Evolutionary conservation across 495 filamentous ascomycete species (phyloP).

Genomic region (Annulohypoxylon maeteangense): DNA sequence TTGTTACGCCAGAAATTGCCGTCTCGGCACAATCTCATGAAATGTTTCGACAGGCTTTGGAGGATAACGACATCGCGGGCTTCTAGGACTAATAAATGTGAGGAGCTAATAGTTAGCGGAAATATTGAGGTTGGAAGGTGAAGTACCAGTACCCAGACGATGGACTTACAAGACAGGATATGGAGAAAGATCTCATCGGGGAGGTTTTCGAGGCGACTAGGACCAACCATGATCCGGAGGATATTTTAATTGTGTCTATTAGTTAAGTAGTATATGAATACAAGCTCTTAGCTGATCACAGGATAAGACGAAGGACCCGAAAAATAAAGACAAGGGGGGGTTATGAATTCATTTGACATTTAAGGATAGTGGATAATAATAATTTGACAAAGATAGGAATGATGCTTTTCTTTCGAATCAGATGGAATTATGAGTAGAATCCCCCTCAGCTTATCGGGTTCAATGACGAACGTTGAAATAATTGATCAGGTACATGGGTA

Average conservation of each 20-base stretch:
- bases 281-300: conserved; percentile 3
- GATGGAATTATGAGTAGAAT: conserved; percentile 14
- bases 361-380: background rate
- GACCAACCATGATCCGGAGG: conserved; percentile 31
- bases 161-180: conserved; percentile 74
- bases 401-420: conserved; percentile 21
- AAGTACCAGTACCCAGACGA: too few species aligned
- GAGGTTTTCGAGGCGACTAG: conserved; percentile 59
- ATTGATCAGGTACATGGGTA: conserved; percentile 17
- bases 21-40: conserved; percentile 77
- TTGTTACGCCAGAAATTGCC: conserved; percentile 78
- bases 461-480: conserved; percentile 34
- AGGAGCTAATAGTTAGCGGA: conserved; percentile 7
- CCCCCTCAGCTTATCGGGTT: conserved; percentile 24
- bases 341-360: background rate
- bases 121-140: background rate
- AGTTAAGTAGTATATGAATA: too few species aligned
- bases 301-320: background rate
- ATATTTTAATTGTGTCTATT: background rate
- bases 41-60: conserved; percentile 74
- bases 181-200: conserved; percentile 83
- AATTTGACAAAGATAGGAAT: conserved; percentile 22
- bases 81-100: conserved; percentile 67
- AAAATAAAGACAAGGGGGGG: background rate
- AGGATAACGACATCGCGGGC: conserved; percentile 74